These are phyloP conservation scores for Rugonectria rugulosa DNA, from an alignment of 2,329 filamentous ascomycete genomes.

Conservation along the genomic window DNA sequence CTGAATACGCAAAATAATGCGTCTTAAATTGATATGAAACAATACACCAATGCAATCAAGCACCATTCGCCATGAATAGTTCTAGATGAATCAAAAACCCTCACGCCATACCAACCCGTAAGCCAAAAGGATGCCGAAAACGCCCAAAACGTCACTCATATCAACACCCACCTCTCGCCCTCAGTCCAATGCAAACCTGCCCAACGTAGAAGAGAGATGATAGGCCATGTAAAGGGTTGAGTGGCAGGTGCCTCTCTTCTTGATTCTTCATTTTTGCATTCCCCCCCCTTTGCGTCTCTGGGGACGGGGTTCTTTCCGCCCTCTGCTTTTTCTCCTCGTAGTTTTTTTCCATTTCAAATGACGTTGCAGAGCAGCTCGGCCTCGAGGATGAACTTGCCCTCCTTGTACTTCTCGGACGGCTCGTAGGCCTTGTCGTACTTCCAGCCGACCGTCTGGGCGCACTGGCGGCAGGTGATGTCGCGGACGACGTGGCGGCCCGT, in stretches of 20 bases:
- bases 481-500: slow-evolving; percentile 94
- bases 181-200: slow-evolving; percentile 9
- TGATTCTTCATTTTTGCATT: no score
- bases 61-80: slow-evolving; percentile 25
- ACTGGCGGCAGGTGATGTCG: slow-evolving; percentile 91
- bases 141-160: no score
- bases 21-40: background rate
- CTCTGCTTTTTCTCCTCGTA: background rate
- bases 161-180: slow-evolving; percentile 28
- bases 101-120: slow-evolving; percentile 8
- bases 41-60: background rate
- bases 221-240: no score
- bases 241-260: background rate
- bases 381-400: slow-evolving; percentile 97
- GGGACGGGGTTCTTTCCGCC: no score
- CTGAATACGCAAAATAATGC: slow-evolving; percentile 7
- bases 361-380: slow-evolving; percentile 88
- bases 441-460: slow-evolving; percentile 94
- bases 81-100: slow-evolving; percentile 13
- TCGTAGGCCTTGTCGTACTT: slow-evolving; percentile 99
- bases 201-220: background rate
- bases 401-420: slow-evolving; percentile 93
- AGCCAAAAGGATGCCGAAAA: slow-evolving; percentile 17
- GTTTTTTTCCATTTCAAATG: slow-evolving; percentile 47
- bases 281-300: no score